Evolutionary conservation across 352 stramenopile species (phyloP).

Genomic region (Pythium phragmiticola): DNA sequence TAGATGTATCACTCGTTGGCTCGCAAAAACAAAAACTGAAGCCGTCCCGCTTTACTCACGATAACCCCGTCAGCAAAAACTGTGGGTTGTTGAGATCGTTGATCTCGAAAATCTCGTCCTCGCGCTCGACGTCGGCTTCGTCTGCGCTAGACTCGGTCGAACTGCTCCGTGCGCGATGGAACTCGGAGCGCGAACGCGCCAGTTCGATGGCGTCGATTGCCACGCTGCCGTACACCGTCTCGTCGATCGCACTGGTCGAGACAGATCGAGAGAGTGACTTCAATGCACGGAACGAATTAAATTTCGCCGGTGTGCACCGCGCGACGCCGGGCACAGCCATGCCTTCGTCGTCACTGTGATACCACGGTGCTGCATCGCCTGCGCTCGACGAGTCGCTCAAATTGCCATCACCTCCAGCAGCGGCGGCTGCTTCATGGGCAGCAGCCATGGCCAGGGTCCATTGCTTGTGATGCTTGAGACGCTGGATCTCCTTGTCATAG

Average conservation of each 20-base stretch:
- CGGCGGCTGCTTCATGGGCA: slow-evolving; percentile 6
- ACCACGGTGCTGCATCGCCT: slow-evolving; percentile 13
- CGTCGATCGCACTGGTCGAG: slow-evolving; percentile 17
- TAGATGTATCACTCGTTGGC: slow-evolving; percentile 7
- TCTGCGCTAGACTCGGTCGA: slow-evolving; percentile 24
- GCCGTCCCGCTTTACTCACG: slow-evolving; percentile 4
- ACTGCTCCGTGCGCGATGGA: slow-evolving; percentile 15
- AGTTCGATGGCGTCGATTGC: slow-evolving; percentile 25
- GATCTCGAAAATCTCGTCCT: slow-evolving; percentile 28
- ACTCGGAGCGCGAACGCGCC: slow-evolving; percentile 15
- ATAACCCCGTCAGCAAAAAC: slow-evolving; percentile 4
- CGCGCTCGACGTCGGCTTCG: slow-evolving; percentile 8
- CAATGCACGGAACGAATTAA: slow-evolving; percentile 77
- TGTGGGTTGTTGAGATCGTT: slow-evolving; percentile 15
- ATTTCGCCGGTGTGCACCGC: slow-evolving; percentile 75
- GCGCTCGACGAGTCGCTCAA: slow-evolving; percentile 15
- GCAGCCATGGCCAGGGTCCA: slow-evolving; percentile 11
- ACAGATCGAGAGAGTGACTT: slow-evolving; percentile 20
- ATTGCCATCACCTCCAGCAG: slow-evolving; percentile 9
- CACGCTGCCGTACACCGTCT: slow-evolving; percentile 9
- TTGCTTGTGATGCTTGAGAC: slow-evolving; percentile 43
- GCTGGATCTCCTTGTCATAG: slow-evolving; percentile 76
- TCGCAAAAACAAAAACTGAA: background rate
- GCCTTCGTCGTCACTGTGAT: slow-evolving; percentile 53
- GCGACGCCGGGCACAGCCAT: slow-evolving; percentile 72